Evolutionary conservation across 352 stramenopile species (phyloP).

Genomic region (Globisporangium spinosum): DNA sequence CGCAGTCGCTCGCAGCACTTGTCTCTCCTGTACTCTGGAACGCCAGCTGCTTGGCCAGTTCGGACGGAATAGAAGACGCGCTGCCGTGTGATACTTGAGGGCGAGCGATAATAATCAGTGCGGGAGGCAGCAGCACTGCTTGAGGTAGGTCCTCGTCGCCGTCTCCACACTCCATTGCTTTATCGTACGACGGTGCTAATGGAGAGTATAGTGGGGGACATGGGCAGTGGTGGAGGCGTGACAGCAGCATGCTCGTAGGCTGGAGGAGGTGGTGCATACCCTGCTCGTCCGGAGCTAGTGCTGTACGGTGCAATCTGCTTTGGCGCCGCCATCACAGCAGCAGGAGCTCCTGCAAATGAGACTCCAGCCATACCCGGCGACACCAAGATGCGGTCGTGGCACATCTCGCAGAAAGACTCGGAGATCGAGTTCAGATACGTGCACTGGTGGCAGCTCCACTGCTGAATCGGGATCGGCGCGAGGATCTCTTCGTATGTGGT

Average conservation of each 20-base stretch:
- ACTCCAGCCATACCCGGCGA: constrained; percentile 2
- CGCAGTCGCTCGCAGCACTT: neutral
- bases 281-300: neutral
- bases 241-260: constrained; percentile 1
- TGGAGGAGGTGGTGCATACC: neutral
- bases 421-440: constrained; percentile 54
- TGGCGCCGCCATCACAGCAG: neutral
- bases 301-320: neutral
- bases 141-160: neutral
- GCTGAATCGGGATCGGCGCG: neutral
- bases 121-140: neutral
- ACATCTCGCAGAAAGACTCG: constrained; percentile 64
- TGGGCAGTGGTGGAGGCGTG: constrained; percentile 11
- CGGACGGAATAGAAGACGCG: neutral
- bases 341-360: neutral
- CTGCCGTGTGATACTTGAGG: neutral
- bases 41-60: constrained; percentile 7
- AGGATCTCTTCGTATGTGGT: constrained; percentile 13
- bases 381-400: constrained; percentile 43
- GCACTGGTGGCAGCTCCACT: constrained; percentile 28
- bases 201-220: constrained; percentile 26
- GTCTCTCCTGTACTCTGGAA: neutral
- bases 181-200: constrained; percentile 27
- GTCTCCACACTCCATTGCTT: constrained; percentile 7
- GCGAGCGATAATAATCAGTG: neutral